Percentiles rank a stretch among this genome's conserved stretches.
phyloP scores from a whole-genome alignment of 306 rosid genomes.

The Sphenostylis stenocarpa region DNA sequence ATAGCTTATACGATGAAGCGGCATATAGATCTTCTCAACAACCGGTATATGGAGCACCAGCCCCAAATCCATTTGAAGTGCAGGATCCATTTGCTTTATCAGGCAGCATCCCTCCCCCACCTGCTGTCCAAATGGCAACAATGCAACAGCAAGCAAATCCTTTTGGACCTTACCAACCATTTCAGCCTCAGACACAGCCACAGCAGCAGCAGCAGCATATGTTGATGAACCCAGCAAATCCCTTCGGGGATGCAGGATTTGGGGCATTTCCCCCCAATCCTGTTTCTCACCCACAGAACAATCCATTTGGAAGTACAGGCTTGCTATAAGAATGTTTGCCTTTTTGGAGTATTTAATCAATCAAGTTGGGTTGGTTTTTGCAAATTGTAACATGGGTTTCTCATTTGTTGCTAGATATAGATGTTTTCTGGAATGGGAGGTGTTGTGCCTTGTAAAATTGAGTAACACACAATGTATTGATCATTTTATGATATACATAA shows the following conservation, averaged over 20 bases:
- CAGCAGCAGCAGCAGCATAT: slow-evolving; percentile 65
- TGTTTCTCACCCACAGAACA: slow-evolving; percentile 66
- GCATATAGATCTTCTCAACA: slow-evolving; percentile 88
- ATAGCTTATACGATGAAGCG: slow-evolving; percentile 85
- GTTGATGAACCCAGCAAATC: slow-evolving; percentile 76
- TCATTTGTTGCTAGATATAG: slow-evolving; percentile 43
- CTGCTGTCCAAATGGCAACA: slow-evolving; percentile 71
- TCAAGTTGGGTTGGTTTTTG: slow-evolving; percentile 59
- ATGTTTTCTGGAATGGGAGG: slow-evolving; percentile 41
- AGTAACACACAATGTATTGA: slow-evolving; percentile 43
- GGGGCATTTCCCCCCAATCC: slow-evolving; percentile 65
- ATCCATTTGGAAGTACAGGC: slow-evolving; percentile 94
- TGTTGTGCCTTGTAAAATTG: slow-evolving; percentile 44
- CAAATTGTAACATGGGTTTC: slow-evolving; percentile 40
- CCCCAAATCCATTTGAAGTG: slow-evolving; percentile 93
- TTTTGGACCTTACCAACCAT: slow-evolving; percentile 78
- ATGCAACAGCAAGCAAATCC: slow-evolving; percentile 79
- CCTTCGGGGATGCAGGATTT: slow-evolving; percentile 84
- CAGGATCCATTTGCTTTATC: slow-evolving; percentile 89
- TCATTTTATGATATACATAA: slow-evolving; percentile 40
- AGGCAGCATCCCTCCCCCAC: slow-evolving; percentile 60
- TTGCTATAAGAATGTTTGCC: slow-evolving; percentile 50
- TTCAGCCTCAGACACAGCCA: slow-evolving; percentile 41
- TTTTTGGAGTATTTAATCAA: slow-evolving; percentile 35
- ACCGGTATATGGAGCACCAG: slow-evolving; percentile 84